These are phyloP conservation scores for Trichoderma semiorbis DNA, from an alignment of 2,329 filamentous ascomycete species.

Conservation along the genomic window DNA sequence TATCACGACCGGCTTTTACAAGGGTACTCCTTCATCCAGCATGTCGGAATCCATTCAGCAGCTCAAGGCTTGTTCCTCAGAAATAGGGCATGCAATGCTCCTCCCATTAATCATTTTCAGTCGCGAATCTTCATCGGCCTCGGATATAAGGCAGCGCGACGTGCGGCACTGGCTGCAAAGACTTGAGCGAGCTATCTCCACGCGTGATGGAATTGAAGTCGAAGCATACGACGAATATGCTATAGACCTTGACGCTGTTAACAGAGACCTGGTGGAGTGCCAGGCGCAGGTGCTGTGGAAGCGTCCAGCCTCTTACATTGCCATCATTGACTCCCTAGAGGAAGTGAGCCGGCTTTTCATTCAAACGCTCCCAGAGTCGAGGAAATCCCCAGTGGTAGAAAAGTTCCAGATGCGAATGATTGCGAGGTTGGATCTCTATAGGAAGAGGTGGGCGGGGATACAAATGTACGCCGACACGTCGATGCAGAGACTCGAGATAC, in stretches of 20 bases:
- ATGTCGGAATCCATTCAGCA: not conserved
- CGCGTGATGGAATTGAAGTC: too few relatives aligned
- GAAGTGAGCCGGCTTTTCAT: not conserved
- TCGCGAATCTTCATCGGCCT: not conserved
- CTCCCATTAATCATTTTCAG: not conserved
- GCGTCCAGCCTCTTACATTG: not conserved
- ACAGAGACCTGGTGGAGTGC: not conserved
- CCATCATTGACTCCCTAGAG: not conserved
- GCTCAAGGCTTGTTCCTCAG: not conserved
- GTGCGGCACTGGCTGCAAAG: not conserved
- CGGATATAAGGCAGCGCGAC: not conserved
- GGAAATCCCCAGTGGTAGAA: not conserved
- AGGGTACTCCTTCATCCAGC: not conserved
- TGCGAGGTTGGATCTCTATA: not conserved
- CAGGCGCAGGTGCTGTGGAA: not conserved
- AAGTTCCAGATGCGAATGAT: not conserved
- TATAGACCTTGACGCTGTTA: not conserved
- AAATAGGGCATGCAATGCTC: not conserved
- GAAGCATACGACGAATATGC: not conserved
- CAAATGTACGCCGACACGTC: not conserved
- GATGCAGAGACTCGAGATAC: not conserved
- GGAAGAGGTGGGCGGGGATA: not conserved
- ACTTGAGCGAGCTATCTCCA: not conserved
- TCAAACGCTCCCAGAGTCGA: not conserved
- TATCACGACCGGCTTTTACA: not conserved